A percentile compares a stretch with the other conserved stretches of the same genome.
Conservation (phyloP, 495 filamentous ascomycete genomes). For the Sordaria brevicollis region DNA sequence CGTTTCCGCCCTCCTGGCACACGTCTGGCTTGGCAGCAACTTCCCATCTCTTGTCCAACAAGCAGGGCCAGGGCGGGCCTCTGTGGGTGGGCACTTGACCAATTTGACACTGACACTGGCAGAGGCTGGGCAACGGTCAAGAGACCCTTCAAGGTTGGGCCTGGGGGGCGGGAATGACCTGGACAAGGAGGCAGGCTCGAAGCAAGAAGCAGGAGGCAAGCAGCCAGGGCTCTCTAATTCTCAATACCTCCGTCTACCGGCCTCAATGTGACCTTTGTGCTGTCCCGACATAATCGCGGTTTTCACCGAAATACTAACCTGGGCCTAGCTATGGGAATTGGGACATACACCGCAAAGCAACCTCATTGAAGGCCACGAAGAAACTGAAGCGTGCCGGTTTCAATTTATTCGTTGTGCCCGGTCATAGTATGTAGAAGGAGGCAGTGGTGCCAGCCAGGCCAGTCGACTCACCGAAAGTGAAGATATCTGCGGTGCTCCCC, state of each 20-base stretch:
- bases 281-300: background rate
- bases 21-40: background rate
- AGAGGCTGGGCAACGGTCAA: background rate
- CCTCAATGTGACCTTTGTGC: background rate
- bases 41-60: background rate
- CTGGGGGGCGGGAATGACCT: background rate
- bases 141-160: background rate
- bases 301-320: background rate
- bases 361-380: background rate
- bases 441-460: background rate
- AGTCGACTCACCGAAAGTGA: background rate
- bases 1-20: background rate
- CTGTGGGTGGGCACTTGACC: background rate
- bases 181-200: background rate
- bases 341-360: background rate
- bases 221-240: background rate
- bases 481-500: no score
- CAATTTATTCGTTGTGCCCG: background rate
- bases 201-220: background rate
- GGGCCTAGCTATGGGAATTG: background rate
- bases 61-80: background rate
- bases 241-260: no score
- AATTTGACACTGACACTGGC: background rate
- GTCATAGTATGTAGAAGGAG: background rate
- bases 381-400: background rate